These are phyloP conservation scores for Acanthamoeba castellanii DNA, from an alignment of 208 protist species.

Conservation along the genomic window DNA sequence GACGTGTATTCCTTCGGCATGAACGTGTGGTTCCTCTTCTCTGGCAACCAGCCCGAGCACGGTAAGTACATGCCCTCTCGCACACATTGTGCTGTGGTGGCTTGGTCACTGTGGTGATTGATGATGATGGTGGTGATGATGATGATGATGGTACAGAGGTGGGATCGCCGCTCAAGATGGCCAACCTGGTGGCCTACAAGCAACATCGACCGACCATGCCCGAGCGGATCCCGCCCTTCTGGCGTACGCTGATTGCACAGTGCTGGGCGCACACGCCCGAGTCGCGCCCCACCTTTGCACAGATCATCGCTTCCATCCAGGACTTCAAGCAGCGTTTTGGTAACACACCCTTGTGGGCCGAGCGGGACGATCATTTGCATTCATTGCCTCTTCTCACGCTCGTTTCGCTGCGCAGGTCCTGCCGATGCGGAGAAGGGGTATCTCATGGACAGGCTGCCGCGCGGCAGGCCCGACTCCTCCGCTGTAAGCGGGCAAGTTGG, in stretches of 20 bases:
- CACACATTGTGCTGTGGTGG: not conserved
- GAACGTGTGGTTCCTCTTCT: conserved; percentile 25
- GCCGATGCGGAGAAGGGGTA: too few relatives aligned
- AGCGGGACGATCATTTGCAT: not conserved
- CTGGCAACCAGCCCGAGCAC: not conserved
- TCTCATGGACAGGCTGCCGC: too few relatives aligned
- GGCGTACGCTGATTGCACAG: not conserved
- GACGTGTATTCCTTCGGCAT: conserved; percentile 61
- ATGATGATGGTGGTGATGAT: too few relatives aligned
- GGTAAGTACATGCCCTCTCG: not conserved
- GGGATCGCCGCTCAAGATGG: conserved; percentile 60
- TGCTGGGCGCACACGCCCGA: not conserved
- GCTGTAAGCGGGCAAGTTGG: too few relatives aligned
- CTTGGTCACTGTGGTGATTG: too few relatives aligned
- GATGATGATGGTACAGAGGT: not conserved
- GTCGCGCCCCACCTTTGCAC: not conserved
- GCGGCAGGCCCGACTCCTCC: too few relatives aligned
- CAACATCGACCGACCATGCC: conserved; percentile 33
- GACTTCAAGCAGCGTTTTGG: not conserved
- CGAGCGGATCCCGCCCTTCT: not conserved
- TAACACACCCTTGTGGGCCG: not conserved
- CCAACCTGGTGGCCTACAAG: conserved; percentile 62
- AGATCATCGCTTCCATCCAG: not conserved
- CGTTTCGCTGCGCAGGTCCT: not conserved
- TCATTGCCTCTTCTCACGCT: not conserved